phyloP scores from a whole-genome alignment of 139 green algal species.

The Haematococcus lacustris region DNA sequence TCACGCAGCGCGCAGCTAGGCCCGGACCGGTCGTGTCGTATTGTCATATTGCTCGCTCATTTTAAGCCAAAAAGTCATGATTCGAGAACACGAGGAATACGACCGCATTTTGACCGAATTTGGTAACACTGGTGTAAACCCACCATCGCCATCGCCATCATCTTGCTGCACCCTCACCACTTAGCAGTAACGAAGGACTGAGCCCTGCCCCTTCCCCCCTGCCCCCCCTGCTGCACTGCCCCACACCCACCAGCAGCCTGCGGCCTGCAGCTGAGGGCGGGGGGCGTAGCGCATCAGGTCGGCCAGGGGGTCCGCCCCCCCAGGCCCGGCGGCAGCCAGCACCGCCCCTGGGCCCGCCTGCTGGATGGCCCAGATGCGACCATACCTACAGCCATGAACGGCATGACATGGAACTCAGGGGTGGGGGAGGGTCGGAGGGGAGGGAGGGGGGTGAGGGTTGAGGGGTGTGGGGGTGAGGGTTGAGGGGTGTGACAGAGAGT shows the following conservation, averaged over 20 bases:
- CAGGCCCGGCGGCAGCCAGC: conserved; percentile 2
- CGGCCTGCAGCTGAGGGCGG: conserved; percentile 30
- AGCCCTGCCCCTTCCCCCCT: too few relatives aligned
- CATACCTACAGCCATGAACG: conserved; percentile 23
- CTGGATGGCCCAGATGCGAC: conserved; percentile 39
- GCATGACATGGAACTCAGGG: not conserved
- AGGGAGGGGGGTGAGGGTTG: not conserved
- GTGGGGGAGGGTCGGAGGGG: not conserved
- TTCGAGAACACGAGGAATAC: too few relatives aligned
- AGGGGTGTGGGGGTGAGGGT: not conserved
- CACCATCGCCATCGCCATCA: too few relatives aligned
- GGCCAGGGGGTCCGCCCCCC: not conserved
- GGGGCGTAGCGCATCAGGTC: conserved; percentile 51
- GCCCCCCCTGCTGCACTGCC: too few relatives aligned
- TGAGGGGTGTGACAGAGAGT: not conserved
- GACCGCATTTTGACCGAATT: too few relatives aligned
- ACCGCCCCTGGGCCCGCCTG: conserved; percentile 15
- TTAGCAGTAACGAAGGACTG: too few relatives aligned
- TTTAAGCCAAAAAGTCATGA: too few relatives aligned
- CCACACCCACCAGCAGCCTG: not conserved
- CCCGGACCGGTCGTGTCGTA: too few relatives aligned
- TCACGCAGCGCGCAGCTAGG: too few relatives aligned
- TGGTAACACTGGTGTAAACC: too few relatives aligned
- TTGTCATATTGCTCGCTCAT: too few relatives aligned
- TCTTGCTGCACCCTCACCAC: too few relatives aligned